Conservation (phyloP, 2,329 filamentous ascomycete species). For the Trichoderma sp. region DNA sequence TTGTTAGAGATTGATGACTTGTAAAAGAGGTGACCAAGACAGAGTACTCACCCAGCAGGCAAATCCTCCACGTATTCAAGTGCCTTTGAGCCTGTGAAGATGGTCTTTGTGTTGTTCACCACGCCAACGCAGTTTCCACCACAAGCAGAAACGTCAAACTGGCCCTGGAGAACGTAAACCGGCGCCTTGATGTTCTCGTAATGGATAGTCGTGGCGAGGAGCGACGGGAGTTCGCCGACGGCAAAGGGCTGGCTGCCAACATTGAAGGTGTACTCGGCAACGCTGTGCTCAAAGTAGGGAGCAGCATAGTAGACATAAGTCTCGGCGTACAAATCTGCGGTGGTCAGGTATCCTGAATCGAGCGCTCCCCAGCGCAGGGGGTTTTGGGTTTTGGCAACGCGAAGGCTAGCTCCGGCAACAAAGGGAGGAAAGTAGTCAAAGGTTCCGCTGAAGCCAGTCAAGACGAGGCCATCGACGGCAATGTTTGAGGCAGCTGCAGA, state of each 20-base stretch:
- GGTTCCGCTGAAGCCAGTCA: slow-evolving; percentile 7
- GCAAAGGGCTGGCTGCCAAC: slow-evolving; percentile 4
- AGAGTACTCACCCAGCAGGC: neutral
- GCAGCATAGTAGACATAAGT: neutral
- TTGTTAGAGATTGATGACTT: neutral
- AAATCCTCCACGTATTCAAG: slow-evolving; percentile 8
- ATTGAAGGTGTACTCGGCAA: neutral
- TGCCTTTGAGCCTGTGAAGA: neutral
- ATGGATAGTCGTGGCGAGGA: neutral
- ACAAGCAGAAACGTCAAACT: slow-evolving; percentile 8
- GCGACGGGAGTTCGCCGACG: neutral
- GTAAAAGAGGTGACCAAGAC: too few species aligned
- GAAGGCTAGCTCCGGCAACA: neutral
- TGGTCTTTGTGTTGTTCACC: neutral
- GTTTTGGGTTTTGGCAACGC: neutral
- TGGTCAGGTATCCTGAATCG: slow-evolving; percentile 8
- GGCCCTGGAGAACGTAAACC: slow-evolving; percentile 1
- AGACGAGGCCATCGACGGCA: neutral
- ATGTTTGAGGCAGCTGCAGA: neutral
- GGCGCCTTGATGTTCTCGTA: neutral
- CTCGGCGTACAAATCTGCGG: neutral
- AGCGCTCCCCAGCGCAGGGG: neutral
- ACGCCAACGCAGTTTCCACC: slow-evolving; percentile 10
- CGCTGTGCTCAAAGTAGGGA: slow-evolving; percentile 1
- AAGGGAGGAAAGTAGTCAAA: neutral